Base-by-base conservation (phyloP, 352 stramenopile species). In the Phytophthora uliginosa region DNA sequence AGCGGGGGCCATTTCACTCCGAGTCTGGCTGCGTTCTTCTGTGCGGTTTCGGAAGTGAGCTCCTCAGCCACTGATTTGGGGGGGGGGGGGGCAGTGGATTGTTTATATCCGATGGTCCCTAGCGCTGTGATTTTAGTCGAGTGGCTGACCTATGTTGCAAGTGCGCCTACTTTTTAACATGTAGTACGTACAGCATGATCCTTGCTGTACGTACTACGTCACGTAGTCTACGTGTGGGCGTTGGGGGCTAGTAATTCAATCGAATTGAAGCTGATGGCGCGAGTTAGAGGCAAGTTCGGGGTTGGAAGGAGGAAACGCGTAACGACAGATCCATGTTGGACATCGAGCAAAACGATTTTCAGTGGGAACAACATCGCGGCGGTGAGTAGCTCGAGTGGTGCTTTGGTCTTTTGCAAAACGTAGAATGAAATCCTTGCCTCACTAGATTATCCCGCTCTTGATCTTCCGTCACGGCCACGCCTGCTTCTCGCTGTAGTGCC, bases 181-280 rank as follows among this genome's bases (percentile, higher is more conserved):
- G 63, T 65, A 54, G 45, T 59, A 71, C 63, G 45, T 71, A 66
- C 56, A 62, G 52, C 65, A 72, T 72, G 65, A 31, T 24, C 34
- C 56, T 57, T 60, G 56, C 7, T 53, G 36, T 57, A 50, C 63
- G 52, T 54, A 48, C 66, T 68, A 68, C 66, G 53, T n/a, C n/a
- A n/a, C n/a, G n/a, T n/a, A n/a, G n/a, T n/a, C n/a, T n/a, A n/a
- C n/a, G n/a, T 68, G 9, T 67, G 58, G 59, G 58, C 58, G 38
- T 54, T 55, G 57, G 51, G 59, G 66, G 66, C n/a, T n/a, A 20
- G 15, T 50, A 50, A 24, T 13, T 42, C 36, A 13, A 42, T 42
- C 36, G 36, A 42, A 13, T 42, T 42, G 36, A 42, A 42, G 36
- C 36, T 6, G 36, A 42, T 42, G 36, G 36, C 36, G 36, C 36